phyloP scores from a whole-genome alignment of 2,329 filamentous ascomycete genomes.

The Cladosporium sp. region DNA sequence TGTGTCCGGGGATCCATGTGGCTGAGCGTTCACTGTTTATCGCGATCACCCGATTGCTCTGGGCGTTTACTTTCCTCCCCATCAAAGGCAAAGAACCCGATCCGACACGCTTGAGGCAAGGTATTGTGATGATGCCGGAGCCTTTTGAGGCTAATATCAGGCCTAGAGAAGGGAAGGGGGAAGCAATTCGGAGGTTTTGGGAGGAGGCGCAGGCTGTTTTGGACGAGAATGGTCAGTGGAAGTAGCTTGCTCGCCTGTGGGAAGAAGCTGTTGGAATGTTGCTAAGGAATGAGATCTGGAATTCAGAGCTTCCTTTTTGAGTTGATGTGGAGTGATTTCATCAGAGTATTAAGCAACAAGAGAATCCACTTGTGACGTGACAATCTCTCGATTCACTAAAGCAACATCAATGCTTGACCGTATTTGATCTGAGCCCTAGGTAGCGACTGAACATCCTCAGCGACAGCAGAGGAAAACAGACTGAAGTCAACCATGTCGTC shows the following conservation, averaged over 20 bases:
- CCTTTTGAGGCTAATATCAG: slow-evolving; percentile 5
- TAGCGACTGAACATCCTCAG: too few species aligned
- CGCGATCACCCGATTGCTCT: slow-evolving; percentile 45
- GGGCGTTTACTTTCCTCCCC: slow-evolving; percentile 34
- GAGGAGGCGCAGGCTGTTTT: neutral
- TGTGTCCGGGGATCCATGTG: slow-evolving; percentile 56
- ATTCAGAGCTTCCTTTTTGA: too few species aligned
- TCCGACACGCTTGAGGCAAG: neutral
- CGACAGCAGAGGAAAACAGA: too few species aligned
- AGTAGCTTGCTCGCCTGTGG: neutral
- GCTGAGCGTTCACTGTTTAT: slow-evolving; percentile 48
- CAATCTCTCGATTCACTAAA: too few species aligned
- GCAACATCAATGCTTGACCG: too few species aligned
- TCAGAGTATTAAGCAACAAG: too few species aligned
- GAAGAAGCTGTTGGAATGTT: too few species aligned
- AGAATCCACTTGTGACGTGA: too few species aligned
- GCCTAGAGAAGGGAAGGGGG: neutral
- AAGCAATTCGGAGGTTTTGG: neutral
- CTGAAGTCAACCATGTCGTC: too few species aligned
- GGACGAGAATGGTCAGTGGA: slow-evolving; percentile 2
- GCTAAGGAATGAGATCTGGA: too few species aligned
- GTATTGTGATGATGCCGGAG: slow-evolving; percentile 1
- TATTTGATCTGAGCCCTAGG: too few species aligned
- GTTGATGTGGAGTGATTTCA: too few species aligned
- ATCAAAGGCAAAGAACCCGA: slow-evolving; percentile 1